Evolutionary conservation across 169 alveolate genomes (phyloP).

Genomic region (Besnoitia besnoiti): DNA sequence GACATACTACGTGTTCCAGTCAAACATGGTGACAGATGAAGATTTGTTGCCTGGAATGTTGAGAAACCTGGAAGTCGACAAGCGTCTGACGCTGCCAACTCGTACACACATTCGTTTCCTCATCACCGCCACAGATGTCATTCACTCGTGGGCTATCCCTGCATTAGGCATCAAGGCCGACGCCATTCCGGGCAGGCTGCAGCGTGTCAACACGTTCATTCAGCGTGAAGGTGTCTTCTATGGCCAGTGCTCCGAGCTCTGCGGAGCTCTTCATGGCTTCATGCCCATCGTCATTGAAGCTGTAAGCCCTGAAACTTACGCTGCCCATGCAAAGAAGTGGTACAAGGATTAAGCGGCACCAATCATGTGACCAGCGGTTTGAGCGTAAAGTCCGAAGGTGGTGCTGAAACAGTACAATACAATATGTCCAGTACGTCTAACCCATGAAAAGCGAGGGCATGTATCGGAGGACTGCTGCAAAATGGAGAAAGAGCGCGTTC

Average conservation of each 20-base stretch:
- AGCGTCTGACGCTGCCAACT: conserved; percentile 88
- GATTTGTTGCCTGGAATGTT: conserved; percentile 82
- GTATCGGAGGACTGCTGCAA: neutral
- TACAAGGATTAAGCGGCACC: conserved; percentile 79
- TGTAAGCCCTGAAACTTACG: conserved; percentile 88
- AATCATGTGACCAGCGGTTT: neutral
- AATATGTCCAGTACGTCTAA: neutral
- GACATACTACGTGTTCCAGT: conserved; percentile 75
- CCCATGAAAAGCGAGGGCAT: neutral
- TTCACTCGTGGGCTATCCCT: conserved; percentile 71
- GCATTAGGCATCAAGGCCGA: conserved; percentile 89
- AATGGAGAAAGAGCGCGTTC: neutral
- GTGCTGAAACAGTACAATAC: neutral
- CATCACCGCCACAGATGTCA: conserved; percentile 86
- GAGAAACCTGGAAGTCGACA: conserved; percentile 88
- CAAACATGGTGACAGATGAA: conserved; percentile 78
- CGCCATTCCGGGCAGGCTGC: conserved; percentile 90
- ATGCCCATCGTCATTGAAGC: conserved; percentile 94
- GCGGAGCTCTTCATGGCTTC: conserved; percentile 92
- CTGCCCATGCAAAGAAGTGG: conserved; percentile 92
- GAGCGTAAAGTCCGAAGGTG: no score
- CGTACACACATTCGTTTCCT: conserved; percentile 89
- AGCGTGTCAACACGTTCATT: conserved; percentile 85
- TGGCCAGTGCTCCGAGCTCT: conserved; percentile 91
- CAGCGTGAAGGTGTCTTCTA: conserved; percentile 92